Evolutionary conservation across 768 basidiomycete species (phyloP).

Genomic region (Leccinum rimulosum): DNA sequence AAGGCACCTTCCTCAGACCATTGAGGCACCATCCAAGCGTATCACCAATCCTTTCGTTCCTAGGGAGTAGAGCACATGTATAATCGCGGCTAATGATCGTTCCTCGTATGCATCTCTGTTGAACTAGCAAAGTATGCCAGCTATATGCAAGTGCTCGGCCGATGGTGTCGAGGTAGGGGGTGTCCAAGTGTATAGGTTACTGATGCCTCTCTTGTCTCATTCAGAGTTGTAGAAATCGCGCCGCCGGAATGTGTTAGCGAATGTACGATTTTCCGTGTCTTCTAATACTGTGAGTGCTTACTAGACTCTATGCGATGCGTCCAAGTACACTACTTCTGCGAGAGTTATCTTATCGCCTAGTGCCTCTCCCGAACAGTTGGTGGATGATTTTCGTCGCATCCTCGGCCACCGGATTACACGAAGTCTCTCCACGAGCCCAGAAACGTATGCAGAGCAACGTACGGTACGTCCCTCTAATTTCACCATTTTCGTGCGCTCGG

Average conservation of each 20-base stretch:
- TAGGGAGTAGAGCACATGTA: slow-evolving; percentile 46
- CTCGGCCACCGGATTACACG: not conserved
- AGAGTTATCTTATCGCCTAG: not conserved
- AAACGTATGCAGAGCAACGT: not conserved
- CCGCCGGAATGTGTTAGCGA: not conserved
- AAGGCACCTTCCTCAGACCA: slow-evolving; percentile 56
- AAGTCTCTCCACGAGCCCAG: not conserved
- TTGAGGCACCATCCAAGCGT: slow-evolving; percentile 71
- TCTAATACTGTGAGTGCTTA: not conserved
- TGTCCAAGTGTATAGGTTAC: not conserved
- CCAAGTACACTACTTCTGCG: not conserved
- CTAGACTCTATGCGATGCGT: not conserved
- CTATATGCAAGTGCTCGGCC: not conserved
- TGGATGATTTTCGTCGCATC: not conserved
- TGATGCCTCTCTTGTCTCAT: not conserved
- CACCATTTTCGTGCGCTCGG: not conserved
- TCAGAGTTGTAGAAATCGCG: not conserved
- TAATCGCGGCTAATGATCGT: slow-evolving; percentile 4
- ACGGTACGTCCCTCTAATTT: too few relatives aligned
- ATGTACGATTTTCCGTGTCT: not conserved
- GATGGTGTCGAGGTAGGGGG: not conserved
- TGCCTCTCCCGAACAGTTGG: not conserved
- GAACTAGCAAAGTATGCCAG: not conserved
- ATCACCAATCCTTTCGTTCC: slow-evolving; percentile 80
- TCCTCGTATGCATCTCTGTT: slow-evolving; percentile 2